A percentile compares a stretch with the other conserved stretches of the same genome.
phyloP scores from a whole-genome alignment of 768 basidiomycete species.

The Myochromella boudieri region DNA sequence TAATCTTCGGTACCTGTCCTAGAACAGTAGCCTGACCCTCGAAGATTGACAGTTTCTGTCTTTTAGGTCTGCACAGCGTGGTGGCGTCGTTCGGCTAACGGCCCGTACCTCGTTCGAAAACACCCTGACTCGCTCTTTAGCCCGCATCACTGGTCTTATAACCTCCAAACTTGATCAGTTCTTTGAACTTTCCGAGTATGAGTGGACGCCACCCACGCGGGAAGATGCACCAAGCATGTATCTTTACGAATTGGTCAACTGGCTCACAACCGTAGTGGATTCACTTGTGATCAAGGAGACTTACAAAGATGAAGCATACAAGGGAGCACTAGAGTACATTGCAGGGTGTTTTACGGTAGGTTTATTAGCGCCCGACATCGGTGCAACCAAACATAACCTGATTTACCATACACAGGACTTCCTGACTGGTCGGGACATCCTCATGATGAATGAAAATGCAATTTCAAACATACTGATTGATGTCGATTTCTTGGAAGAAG shows the following conservation, averaged over 20 bases:
- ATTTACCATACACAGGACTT: conserved; percentile 53
- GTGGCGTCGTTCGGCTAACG: conserved; percentile 74
- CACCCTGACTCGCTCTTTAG: conserved; percentile 67
- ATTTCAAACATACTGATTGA: conserved; percentile 85
- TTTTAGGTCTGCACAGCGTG: conserved; percentile 75
- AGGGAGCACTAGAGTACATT: conserved; percentile 84
- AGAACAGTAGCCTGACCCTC: background rate
- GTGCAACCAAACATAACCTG: background rate
- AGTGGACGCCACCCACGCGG: conserved; percentile 78
- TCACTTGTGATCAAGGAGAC: conserved; percentile 78
- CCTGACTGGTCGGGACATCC: conserved; percentile 71
- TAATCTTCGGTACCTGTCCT: conserved; percentile 61
- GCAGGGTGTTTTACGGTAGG: conserved; percentile 86
- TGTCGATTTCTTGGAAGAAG: conserved; percentile 86
- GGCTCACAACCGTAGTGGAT: conserved; percentile 95
- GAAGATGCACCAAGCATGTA: conserved; percentile 89
- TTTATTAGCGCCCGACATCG: conserved; percentile 2
- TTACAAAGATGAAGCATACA: conserved; percentile 90
- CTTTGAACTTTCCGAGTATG: conserved; percentile 93
- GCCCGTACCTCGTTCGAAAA: conserved; percentile 64
- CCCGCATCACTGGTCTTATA: conserved; percentile 80
- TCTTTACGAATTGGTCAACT: conserved; percentile 92
- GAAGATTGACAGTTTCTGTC: conserved; percentile 1
- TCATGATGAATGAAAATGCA: conserved; percentile 85
- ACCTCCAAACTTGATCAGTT: conserved; percentile 92